Conservation (phyloP, 2,329 filamentous ascomycete species). For the Verticillium isaacii region DNA sequence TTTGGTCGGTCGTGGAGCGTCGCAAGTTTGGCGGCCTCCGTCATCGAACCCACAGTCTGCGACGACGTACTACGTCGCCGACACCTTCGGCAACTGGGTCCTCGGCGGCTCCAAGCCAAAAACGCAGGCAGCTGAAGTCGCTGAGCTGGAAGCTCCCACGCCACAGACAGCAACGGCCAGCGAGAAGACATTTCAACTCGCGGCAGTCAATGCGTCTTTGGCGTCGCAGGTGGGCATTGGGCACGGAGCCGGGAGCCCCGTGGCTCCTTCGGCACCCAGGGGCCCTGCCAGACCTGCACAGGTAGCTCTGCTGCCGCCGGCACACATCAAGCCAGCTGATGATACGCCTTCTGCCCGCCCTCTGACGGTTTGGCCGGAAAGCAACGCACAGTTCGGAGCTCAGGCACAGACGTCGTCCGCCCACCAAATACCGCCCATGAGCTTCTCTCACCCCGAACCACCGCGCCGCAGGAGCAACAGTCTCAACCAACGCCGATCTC, state of each 20-base stretch:
- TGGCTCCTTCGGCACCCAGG: slow-evolving; percentile 4
- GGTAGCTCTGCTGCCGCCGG: background rate
- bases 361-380: background rate
- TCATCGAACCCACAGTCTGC: slow-evolving; percentile 39
- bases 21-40: slow-evolving; percentile 47
- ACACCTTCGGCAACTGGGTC: slow-evolving; percentile 50
- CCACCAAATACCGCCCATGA: slow-evolving; percentile 16
- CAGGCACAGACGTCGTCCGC: background rate
- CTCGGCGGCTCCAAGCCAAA: slow-evolving; percentile 32
- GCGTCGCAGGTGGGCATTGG: slow-evolving; percentile 11
- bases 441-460: slow-evolving; percentile 13
- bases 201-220: slow-evolving; percentile 12
- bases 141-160: slow-evolving; percentile 18
- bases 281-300: background rate
- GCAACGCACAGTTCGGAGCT: background rate
- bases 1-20: slow-evolving; percentile 22
- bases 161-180: slow-evolving; percentile 7
- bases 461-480: slow-evolving; percentile 13
- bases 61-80: slow-evolving; percentile 43
- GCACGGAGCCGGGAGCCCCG: slow-evolving; percentile 9
- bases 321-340: background rate
- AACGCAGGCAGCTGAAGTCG: slow-evolving; percentile 15
- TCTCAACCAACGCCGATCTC: slow-evolving; percentile 6
- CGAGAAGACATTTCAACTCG: slow-evolving; percentile 2
- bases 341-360: background rate